These are phyloP conservation scores for Salix udensis DNA, from an alignment of 345 rosid genomes.

Conservation along the genomic window DNA sequence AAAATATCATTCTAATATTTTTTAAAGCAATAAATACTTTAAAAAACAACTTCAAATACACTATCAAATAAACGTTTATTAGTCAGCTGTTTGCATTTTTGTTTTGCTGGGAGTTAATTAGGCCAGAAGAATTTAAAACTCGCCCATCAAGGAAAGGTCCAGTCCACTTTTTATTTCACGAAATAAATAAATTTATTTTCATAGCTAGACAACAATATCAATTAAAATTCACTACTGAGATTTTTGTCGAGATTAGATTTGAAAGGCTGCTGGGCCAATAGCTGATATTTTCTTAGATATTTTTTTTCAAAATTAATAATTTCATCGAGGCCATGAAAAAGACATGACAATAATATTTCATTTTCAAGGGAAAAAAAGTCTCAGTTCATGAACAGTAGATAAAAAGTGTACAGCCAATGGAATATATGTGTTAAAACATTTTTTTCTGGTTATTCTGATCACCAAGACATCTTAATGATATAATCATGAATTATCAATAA, in stretches of 20 bases:
- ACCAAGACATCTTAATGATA: no score
- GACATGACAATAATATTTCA: background rate
- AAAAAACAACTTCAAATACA: no score
- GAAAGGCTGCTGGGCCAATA: background rate
- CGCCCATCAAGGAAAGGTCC: background rate
- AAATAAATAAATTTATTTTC: background rate
- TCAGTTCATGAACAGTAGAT: no score
- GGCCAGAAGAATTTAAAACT: background rate
- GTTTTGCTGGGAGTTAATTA: background rate
- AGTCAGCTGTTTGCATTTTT: background rate
- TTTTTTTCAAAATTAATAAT: background rate
- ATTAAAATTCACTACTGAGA: background rate
- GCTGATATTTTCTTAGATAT: background rate
- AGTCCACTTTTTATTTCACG: background rate
- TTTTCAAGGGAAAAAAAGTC: background rate
- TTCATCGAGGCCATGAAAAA: background rate
- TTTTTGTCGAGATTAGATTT: background rate
- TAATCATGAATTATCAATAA: no score
- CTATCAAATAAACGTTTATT: background rate
- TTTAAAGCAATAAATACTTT: no score
- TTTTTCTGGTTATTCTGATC: no score
- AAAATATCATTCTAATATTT: no score
- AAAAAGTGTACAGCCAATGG: background rate
- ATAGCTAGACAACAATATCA: background rate
- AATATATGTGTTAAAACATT: background rate